Conservation (phyloP, 2,329 filamentous ascomycete species). For the Blastomyces silverae region DNA sequence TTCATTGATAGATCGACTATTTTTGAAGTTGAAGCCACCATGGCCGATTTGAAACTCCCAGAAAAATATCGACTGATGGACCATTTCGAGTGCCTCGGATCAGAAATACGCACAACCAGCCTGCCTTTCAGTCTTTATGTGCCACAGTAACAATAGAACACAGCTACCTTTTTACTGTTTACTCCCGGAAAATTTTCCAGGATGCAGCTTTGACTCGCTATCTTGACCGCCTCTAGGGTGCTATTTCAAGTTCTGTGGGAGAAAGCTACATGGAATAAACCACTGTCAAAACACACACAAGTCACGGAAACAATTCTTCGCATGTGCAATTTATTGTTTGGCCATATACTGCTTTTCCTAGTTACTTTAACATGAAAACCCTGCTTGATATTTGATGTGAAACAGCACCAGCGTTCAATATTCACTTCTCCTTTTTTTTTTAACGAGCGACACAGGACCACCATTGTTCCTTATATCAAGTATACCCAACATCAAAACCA, state of each 20-base stretch:
- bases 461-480: not conserved
- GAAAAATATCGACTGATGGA: not conserved
- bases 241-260: not conserved
- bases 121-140: not conserved
- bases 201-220: not conserved
- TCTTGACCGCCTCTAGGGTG: not conserved
- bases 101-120: not conserved
- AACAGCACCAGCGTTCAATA: not conserved
- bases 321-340: not conserved
- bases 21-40: not conserved
- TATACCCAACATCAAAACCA: not conserved
- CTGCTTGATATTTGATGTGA: not conserved
- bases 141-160: not conserved
- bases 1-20: not conserved
- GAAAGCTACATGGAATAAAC: not conserved
- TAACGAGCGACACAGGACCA: not conserved
- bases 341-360: not conserved
- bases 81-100: not conserved
- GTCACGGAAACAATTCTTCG: not conserved
- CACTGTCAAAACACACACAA: not conserved
- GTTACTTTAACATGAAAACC: not conserved
- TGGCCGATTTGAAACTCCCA: not conserved
- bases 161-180: not conserved
- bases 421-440: not conserved
- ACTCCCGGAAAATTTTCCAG: not conserved